These are phyloP conservation scores for Diaporthe amygdali DNA, from an alignment of 2,329 filamentous ascomycete genomes.

Conservation along the genomic window DNA sequence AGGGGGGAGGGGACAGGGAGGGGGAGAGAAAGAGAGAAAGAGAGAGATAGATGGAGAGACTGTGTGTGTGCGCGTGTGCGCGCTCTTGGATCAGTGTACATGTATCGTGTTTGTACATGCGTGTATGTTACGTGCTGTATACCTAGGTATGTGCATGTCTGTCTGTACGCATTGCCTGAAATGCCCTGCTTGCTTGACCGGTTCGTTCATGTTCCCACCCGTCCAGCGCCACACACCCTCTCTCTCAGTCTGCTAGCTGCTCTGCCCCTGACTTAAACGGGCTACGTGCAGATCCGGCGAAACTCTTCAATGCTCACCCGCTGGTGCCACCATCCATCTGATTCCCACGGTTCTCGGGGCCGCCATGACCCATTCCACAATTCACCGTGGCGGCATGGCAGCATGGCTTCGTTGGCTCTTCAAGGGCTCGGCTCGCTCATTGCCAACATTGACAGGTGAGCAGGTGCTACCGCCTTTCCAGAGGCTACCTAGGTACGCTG, in stretches of 20 bases:
- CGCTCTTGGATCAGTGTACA: no score
- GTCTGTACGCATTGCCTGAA: background rate
- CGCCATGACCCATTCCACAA: no score
- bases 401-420: background rate
- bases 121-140: background rate
- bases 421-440: background rate
- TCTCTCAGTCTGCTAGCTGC: background rate
- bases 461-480: background rate
- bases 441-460: background rate
- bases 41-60: no score
- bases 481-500: no score
- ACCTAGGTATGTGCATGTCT: background rate
- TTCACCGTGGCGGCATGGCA: background rate
- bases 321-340: background rate
- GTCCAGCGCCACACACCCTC: background rate
- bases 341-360: background rate
- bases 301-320: background rate
- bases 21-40: no score
- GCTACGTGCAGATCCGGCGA: conserved; percentile 5
- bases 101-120: background rate
- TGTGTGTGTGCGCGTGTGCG: background rate
- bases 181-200: background rate
- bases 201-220: background rate
- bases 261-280: background rate
- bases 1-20: no score